A percentile compares a stretch with the other conserved stretches of the same genome.
These are phyloP conservation scores for Trichophyton benhamiae DNA, from an alignment of 2,329 filamentous ascomycete genomes.

Conservation along the genomic window DNA sequence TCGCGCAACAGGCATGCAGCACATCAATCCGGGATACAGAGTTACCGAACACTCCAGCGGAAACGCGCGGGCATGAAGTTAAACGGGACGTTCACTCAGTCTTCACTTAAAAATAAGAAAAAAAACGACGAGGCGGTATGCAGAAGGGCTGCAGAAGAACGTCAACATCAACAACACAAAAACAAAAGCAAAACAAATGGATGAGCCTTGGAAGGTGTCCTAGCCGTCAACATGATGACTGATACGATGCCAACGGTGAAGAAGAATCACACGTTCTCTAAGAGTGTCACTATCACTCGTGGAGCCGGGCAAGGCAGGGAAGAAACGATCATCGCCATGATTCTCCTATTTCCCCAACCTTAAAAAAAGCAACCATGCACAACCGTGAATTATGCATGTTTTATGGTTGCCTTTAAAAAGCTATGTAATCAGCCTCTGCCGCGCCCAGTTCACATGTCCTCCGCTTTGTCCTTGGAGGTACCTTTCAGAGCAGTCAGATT, in stretches of 20 bases:
- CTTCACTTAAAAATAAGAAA: not conserved
- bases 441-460: not conserved
- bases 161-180: not conserved
- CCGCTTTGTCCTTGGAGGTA: not conserved
- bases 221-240: not conserved
- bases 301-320: not conserved
- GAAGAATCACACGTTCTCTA: conserved; percentile 1
- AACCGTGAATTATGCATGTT: not conserved
- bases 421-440: not conserved
- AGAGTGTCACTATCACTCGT: not conserved
- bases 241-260: not conserved
- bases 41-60: too few relatives aligned
- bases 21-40: too few relatives aligned
- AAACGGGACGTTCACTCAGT: not conserved
- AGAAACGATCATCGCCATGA: not conserved
- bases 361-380: conserved; percentile 1
- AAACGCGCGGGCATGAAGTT: too few relatives aligned
- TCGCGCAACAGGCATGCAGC: not conserved
- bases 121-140: not conserved
- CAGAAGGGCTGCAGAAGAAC: too few relatives aligned
- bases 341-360: not conserved
- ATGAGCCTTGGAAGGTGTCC: not conserved
- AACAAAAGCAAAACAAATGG: not conserved
- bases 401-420: not conserved
- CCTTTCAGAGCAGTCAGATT: conserved; percentile 1